A percentile compares a stretch with the other conserved stretches of the same genome.
Evolutionary conservation across 192 early-diverging fungal species (phyloP).

Genomic region (Rhizophagus prolifer): DNA sequence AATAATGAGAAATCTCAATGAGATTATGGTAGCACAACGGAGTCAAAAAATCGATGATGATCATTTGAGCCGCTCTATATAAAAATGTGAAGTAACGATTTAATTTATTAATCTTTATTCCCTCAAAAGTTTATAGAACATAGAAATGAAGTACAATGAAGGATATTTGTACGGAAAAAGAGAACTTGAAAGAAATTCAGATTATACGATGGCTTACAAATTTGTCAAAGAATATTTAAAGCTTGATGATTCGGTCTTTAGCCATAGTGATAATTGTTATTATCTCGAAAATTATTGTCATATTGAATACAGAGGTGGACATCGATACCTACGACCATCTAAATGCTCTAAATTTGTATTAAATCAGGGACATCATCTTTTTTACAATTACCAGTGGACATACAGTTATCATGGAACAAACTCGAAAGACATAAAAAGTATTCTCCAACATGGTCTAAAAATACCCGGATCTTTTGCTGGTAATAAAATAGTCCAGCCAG

Average conservation of each 20-base stretch:
- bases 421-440: background rate
- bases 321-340: slow-evolving; percentile 4
- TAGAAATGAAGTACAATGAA: background rate
- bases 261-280: background rate
- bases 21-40: no score
- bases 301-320: background rate
- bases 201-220: background rate
- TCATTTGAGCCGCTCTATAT: no score
- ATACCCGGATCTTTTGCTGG: background rate
- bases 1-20: no score
- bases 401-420: slow-evolving; percentile 12
- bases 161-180: background rate
- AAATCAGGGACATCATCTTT: background rate
- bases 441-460: background rate
- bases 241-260: background rate
- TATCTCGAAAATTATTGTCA: slow-evolving; percentile 1
- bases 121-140: no score
- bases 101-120: no score
- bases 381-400: background rate
- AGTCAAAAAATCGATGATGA: no score
- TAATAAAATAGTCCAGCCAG: background rate
- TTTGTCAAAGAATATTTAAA: slow-evolving; percentile 3
- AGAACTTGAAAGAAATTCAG: background rate
- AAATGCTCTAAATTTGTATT: slow-evolving; percentile 1
- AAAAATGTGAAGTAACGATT: no score